These are phyloP conservation scores for Coccinonectria pachysandricola DNA, from an alignment of 2,329 filamentous ascomycete species.

Conservation along the genomic window DNA sequence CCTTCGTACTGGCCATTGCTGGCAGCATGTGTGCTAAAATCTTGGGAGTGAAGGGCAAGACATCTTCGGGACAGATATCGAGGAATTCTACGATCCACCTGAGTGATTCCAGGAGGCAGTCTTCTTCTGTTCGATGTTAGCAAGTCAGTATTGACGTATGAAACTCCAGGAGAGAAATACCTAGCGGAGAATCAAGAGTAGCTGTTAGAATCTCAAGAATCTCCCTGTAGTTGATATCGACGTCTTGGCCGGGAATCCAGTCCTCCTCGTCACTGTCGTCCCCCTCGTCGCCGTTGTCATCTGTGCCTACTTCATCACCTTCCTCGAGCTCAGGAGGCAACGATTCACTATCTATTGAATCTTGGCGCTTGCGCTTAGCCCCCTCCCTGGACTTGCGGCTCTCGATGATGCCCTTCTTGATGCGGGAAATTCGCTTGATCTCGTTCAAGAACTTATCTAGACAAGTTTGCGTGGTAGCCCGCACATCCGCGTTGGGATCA, in stretches of 20 bases:
- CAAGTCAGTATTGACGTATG: background rate
- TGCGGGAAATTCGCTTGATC: conserved; percentile 85
- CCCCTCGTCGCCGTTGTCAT: conserved; percentile 45
- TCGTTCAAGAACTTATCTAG: conserved; percentile 85
- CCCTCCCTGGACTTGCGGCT: conserved; percentile 64
- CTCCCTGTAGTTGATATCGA: conserved; percentile 83
- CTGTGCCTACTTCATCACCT: conserved; percentile 49
- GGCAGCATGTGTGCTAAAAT: conserved; percentile 86
- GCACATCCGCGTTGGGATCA: conserved; percentile 87
- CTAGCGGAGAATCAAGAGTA: conserved; percentile 73
- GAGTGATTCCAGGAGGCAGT: conserved; percentile 81
- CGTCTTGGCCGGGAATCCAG: conserved; percentile 95
- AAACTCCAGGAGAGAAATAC: conserved; percentile 33
- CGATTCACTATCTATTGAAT: conserved; percentile 58
- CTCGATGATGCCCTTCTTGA: conserved; percentile 87
- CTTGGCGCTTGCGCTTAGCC: conserved; percentile 58
- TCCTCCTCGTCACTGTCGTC: conserved; percentile 69
- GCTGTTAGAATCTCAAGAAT: conserved; percentile 87
- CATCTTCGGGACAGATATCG: conserved; percentile 94
- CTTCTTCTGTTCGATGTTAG: conserved; percentile 54
- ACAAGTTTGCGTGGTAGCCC: conserved; percentile 79
- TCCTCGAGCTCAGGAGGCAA: conserved; percentile 47
- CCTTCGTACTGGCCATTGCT: conserved; percentile 84
- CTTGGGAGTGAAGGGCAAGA: conserved; percentile 86
- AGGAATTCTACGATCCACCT: conserved; percentile 95